phyloP scores from a whole-genome alignment of 1,284 basidiomycete species.

The Laetiporus sulphureus region DNA sequence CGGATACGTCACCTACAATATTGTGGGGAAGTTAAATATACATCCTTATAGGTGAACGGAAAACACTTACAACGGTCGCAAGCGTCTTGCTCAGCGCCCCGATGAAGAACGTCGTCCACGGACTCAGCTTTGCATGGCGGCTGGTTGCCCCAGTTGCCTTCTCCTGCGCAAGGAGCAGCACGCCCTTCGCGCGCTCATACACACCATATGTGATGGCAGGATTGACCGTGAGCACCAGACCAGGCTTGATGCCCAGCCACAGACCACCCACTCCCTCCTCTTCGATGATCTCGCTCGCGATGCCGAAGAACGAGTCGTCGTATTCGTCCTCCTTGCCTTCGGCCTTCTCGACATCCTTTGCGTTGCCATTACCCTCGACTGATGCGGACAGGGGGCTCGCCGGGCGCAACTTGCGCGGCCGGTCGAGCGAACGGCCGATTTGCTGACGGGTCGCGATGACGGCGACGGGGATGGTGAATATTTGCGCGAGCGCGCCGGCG shows the following conservation, averaged over 20 bases:
- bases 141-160: conserved; percentile 32
- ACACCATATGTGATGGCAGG: conserved; percentile 98
- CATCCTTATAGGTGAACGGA: too few species aligned
- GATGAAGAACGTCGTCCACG: conserved; percentile 78
- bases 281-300: conserved; percentile 84
- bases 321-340: conserved; percentile 22
- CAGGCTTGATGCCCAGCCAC: conserved; percentile 92
- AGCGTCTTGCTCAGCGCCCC: conserved; percentile 96
- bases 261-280: conserved; percentile 90
- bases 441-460: conserved; percentile 99
- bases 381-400: background rate
- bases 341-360: conserved; percentile 12
- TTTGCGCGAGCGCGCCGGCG: conserved; percentile 92
- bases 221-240: conserved; percentile 91
- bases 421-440: conserved; percentile 46
- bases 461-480: conserved; percentile 97
- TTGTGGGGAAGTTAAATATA: conserved; percentile 1
- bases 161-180: conserved; percentile 50
- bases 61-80: conserved; percentile 81
- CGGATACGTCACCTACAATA: conserved; percentile 77
- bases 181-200: conserved; percentile 86
- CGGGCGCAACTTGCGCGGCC: conserved; percentile 8
- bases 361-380: too few species aligned
- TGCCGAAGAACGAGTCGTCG: conserved; percentile 70
- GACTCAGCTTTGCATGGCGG: conserved; percentile 56